phyloP scores from a whole-genome alignment of 805 yeast species.

The Suhomyces sp. region DNA sequence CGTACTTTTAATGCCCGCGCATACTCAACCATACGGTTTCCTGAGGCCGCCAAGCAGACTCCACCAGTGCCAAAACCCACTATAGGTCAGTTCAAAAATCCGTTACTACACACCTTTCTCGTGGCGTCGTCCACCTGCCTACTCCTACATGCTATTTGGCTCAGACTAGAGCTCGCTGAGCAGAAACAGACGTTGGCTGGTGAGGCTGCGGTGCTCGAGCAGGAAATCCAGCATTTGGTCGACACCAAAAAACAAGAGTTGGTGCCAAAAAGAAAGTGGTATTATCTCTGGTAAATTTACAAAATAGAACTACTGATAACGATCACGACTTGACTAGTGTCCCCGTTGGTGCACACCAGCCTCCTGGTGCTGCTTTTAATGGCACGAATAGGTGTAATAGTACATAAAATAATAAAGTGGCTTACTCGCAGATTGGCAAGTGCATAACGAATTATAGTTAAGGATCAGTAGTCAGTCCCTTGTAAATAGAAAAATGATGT shows the following conservation, averaged over 20 bases:
- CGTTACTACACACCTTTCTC: conserved; percentile 37
- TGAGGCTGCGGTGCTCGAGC: conserved; percentile 20
- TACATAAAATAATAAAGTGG: too few relatives aligned
- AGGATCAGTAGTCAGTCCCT: too few relatives aligned
- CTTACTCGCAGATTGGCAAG: too few relatives aligned
- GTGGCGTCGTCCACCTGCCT: conserved; percentile 39
- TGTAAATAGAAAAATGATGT: too few relatives aligned
- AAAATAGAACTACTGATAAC: not conserved
- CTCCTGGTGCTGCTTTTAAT: too few relatives aligned
- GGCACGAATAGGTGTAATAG: too few relatives aligned
- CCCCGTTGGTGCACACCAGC: not conserved
- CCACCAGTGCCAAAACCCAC: conserved; percentile 21
- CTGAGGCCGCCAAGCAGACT: not conserved
- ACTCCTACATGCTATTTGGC: conserved; percentile 33
- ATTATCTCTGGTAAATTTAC: conserved; percentile 6
- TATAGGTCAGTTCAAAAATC: conserved; percentile 35
- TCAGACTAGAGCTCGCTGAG: conserved; percentile 28
- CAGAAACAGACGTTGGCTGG: conserved; percentile 14
- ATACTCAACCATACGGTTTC: conserved; percentile 1
- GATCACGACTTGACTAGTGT: not conserved
- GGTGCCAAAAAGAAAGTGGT: conserved; percentile 12
- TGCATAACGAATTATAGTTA: too few relatives aligned
- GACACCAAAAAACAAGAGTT: conserved; percentile 23
- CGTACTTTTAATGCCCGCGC: not conserved
- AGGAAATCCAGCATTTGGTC: conserved; percentile 26